Percentiles rank a stretch among this genome's conserved stretches.
phyloP scores from a whole-genome alignment of 768 basidiomycete species.

The Galerina sulciceps region DNA sequence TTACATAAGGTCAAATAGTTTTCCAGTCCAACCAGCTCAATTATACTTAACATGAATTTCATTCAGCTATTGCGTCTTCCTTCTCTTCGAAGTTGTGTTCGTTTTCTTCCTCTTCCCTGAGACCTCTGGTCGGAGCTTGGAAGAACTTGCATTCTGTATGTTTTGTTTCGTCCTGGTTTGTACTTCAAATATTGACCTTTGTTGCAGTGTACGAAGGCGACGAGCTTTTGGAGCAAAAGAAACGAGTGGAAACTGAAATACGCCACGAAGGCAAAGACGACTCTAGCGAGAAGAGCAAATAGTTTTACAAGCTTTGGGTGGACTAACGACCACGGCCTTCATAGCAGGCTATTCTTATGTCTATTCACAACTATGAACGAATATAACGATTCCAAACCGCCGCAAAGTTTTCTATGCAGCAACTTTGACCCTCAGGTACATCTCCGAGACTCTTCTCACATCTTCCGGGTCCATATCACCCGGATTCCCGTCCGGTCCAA shows the following conservation, averaged over 20 bases:
- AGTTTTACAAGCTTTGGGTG: neutral
- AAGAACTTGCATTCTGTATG: slow-evolving; percentile 65
- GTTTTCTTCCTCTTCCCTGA: slow-evolving; percentile 69
- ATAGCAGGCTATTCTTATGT: no score
- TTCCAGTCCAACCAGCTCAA: neutral
- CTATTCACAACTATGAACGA: neutral
- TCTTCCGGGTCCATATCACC: slow-evolving; percentile 6
- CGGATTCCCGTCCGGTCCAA: neutral
- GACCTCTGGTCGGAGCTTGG: slow-evolving; percentile 54
- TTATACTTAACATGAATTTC: neutral
- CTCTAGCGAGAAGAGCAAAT: slow-evolving; percentile 14
- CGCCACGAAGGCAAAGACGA: slow-evolving; percentile 22
- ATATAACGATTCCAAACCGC: neutral
- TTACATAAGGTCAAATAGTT: slow-evolving; percentile 46
- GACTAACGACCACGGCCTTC: neutral
- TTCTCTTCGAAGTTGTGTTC: slow-evolving; percentile 56
- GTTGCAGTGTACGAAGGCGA: slow-evolving; percentile 48
- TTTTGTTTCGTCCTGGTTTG: slow-evolving; percentile 8
- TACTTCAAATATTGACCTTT: neutral
- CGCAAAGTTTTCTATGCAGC: neutral
- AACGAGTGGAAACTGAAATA: slow-evolving; percentile 45
- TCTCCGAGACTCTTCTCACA: slow-evolving; percentile 12
- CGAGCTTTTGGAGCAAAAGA: slow-evolving; percentile 42
- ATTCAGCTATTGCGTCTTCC: slow-evolving; percentile 49
- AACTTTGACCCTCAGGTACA: slow-evolving; percentile 18